Conservation (phyloP, 2,329 filamentous ascomycete species). For the Penicillium sp. region DNA sequence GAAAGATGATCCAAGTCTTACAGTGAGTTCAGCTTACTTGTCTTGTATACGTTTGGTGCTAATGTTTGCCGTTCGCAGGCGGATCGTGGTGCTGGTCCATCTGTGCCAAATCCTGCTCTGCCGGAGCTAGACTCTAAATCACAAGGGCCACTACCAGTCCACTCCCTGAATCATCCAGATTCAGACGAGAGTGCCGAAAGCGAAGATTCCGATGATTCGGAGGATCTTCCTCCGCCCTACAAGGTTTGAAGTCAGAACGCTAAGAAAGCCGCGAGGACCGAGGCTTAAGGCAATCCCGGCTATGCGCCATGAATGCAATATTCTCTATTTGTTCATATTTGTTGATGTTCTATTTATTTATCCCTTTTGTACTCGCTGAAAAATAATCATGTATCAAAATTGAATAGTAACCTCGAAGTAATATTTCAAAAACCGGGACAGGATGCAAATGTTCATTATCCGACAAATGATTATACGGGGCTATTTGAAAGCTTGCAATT, state of each 20-base stretch:
- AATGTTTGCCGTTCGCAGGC: not conserved
- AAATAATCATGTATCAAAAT: too few species aligned
- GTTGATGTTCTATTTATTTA: too few species aligned
- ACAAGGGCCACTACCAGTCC: not conserved
- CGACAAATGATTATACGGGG: too few species aligned
- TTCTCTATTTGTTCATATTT: too few species aligned
- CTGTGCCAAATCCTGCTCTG: not conserved
- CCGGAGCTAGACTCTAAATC: not conserved
- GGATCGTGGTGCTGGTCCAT: not conserved
- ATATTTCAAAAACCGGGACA: too few species aligned
- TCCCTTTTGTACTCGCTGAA: too few species aligned
- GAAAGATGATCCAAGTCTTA: conserved; percentile 2
- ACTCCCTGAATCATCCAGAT: not conserved
- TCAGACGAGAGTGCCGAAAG: conserved; percentile 2
- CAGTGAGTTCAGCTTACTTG: not conserved
- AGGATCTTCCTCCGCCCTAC: conserved; percentile 8
- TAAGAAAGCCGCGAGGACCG: too few species aligned
- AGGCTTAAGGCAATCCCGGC: too few species aligned
- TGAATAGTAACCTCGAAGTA: too few species aligned
- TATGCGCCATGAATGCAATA: too few species aligned
- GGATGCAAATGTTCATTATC: too few species aligned
- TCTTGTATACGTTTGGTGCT: not conserved
- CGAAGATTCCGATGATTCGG: not conserved
- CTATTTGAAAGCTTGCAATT: too few species aligned
- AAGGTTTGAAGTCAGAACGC: conserved; percentile 3